phyloP scores from a whole-genome alignment of 2,329 filamentous ascomycete species.

The Penicillium glabrum region DNA sequence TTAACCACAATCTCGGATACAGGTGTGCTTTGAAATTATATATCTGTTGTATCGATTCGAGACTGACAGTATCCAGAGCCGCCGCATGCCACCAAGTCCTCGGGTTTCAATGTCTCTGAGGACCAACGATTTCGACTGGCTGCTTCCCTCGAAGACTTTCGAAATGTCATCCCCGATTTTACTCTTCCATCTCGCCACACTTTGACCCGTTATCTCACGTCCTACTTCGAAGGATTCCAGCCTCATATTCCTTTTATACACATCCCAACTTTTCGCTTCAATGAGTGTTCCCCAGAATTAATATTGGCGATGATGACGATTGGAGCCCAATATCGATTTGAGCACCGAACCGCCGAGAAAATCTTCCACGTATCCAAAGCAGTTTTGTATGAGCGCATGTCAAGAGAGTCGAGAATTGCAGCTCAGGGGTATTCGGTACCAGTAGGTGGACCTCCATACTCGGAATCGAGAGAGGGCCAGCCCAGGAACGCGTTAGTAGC shows the following conservation, averaged over 20 bases:
- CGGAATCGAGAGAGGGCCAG: slow-evolving; percentile 2
- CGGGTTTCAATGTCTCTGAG: slow-evolving; percentile 29
- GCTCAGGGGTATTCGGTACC: slow-evolving; percentile 21
- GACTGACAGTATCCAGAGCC: slow-evolving; percentile 20
- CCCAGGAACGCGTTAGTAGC: slow-evolving; percentile 10
- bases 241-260: slow-evolving; percentile 65
- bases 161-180: slow-evolving; percentile 48
- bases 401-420: slow-evolving; percentile 20
- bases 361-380: slow-evolving; percentile 56
- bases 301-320: slow-evolving; percentile 67
- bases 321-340: slow-evolving; percentile 51
- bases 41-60: neutral
- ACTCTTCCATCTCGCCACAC: slow-evolving; percentile 69
- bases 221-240: slow-evolving; percentile 68
- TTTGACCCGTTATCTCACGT: slow-evolving; percentile 66
- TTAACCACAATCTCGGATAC: slow-evolving; percentile 33
- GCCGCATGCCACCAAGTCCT: slow-evolving; percentile 23
- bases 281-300: slow-evolving; percentile 66
- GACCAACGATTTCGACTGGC: slow-evolving; percentile 31
- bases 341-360: slow-evolving; percentile 35
- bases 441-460: slow-evolving; percentile 14
- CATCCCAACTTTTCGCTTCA: slow-evolving; percentile 63
- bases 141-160: slow-evolving; percentile 31
- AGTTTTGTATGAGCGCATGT: slow-evolving; percentile 64
- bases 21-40: slow-evolving; percentile 16